phyloP scores from a whole-genome alignment of 2,329 filamentous ascomycete species.

The Aspergillus spinulosporus region DNA sequence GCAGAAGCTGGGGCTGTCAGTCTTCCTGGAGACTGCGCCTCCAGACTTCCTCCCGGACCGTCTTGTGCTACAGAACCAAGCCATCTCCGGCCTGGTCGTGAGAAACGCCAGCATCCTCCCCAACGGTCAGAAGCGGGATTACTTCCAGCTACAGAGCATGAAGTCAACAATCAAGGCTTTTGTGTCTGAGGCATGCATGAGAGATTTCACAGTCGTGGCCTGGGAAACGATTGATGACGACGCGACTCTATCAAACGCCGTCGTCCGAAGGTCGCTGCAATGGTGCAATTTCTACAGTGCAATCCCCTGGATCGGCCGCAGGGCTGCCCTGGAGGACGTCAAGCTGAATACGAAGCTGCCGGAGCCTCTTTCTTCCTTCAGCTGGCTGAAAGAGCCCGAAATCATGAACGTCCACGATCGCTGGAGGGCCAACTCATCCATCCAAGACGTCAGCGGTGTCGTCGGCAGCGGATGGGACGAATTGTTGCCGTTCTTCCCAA shows the following conservation, averaged over 20 bases:
- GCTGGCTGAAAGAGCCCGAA: slow-evolving; percentile 49
- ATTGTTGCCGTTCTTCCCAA: slow-evolving; percentile 30
- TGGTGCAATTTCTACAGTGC: slow-evolving; percentile 52
- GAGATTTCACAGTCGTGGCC: slow-evolving; percentile 45
- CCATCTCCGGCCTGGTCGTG: slow-evolving; percentile 42
- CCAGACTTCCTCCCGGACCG: slow-evolving; percentile 45
- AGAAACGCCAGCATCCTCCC: slow-evolving; percentile 46
- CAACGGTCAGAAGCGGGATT: slow-evolving; percentile 46
- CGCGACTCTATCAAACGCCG: slow-evolving; percentile 41
- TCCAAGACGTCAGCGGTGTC: slow-evolving; percentile 21
- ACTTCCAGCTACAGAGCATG: slow-evolving; percentile 46
- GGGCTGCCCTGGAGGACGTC: slow-evolving; percentile 40
- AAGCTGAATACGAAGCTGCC: slow-evolving; percentile 31
- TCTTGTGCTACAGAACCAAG: slow-evolving; percentile 35
- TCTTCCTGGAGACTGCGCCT: slow-evolving; percentile 46
- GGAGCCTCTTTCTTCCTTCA: slow-evolving; percentile 48
- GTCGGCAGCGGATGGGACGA: slow-evolving; percentile 29
- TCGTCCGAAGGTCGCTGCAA: slow-evolving; percentile 45
- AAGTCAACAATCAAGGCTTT: slow-evolving; percentile 47
- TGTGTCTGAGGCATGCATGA: slow-evolving; percentile 47
- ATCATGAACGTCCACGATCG: slow-evolving; percentile 46
- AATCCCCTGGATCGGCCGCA: slow-evolving; percentile 46
- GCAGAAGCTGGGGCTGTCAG: slow-evolving; percentile 37
- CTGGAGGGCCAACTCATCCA: slow-evolving; percentile 40
- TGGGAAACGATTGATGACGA: slow-evolving; percentile 50